These are phyloP conservation scores for Penicillium desertorum DNA, from an alignment of 495 filamentous ascomycete species.

Conservation along the genomic window DNA sequence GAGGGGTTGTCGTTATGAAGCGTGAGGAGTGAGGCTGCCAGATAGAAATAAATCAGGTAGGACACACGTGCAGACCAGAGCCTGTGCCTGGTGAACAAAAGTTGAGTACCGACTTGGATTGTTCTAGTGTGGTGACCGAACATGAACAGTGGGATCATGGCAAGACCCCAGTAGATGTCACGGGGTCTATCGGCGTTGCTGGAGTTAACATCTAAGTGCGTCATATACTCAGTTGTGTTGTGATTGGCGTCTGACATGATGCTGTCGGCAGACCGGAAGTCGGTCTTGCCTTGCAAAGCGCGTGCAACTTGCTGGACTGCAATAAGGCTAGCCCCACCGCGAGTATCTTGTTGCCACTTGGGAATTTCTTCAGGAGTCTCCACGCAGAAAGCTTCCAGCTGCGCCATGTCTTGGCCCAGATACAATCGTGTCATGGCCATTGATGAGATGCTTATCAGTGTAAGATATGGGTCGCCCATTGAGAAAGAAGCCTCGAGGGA, in stretches of 20 bases:
- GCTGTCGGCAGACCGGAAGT: constrained; percentile 49
- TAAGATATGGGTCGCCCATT: constrained; percentile 72
- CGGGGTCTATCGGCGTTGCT: constrained; percentile 59
- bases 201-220: constrained; percentile 47
- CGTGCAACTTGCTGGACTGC: constrained; percentile 68
- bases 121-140: constrained; percentile 74
- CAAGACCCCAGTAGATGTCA: constrained; percentile 70
- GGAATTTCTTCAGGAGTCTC: constrained; percentile 74
- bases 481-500: constrained; percentile 69
- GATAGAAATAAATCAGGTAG: constrained; percentile 65
- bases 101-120: constrained; percentile 62
- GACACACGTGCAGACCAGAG: constrained; percentile 73
- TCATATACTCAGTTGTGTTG: constrained; percentile 61
- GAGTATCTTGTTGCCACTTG: constrained; percentile 71
- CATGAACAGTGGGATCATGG: constrained; percentile 69
- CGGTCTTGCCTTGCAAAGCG: constrained; percentile 82
- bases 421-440: constrained; percentile 70
- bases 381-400: constrained; percentile 71
- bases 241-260: constrained; percentile 75
- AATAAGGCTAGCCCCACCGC: constrained; percentile 73
- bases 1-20: constrained; percentile 57
- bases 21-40: constrained; percentile 65
- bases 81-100: constrained; percentile 55
- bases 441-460: constrained; percentile 71
- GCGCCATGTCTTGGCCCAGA: constrained; percentile 70